phyloP scores from a whole-genome alignment of 2,329 filamentous ascomycete species.

The Alternaria sp. region DNA sequence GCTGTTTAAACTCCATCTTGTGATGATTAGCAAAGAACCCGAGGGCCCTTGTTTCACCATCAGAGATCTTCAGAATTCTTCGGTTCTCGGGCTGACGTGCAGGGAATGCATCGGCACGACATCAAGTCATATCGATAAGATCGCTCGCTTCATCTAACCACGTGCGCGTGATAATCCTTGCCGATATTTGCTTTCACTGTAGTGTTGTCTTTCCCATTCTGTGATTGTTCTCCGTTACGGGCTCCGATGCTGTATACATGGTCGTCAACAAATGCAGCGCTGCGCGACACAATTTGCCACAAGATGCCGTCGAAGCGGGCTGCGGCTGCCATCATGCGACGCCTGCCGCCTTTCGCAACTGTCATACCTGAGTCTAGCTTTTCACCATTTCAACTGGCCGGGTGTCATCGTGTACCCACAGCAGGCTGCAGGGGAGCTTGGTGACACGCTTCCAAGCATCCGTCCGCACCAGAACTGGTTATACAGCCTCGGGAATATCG shows the following conservation, averaged over 20 bases:
- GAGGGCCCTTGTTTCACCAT: conserved; percentile 16
- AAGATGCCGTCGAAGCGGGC: background rate
- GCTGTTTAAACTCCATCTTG: conserved; percentile 1
- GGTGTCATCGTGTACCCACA: background rate
- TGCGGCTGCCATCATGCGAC: conserved; percentile 2
- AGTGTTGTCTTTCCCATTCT: background rate
- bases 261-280: background rate
- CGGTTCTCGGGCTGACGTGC: background rate
- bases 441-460: background rate
- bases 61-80: conserved; percentile 2
- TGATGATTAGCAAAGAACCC: conserved; percentile 9
- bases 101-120: background rate
- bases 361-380: background rate
- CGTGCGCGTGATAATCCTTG: conserved; percentile 10
- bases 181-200: conserved; percentile 1
- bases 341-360: conserved; percentile 5
- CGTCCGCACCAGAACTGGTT: conserved; percentile 2
- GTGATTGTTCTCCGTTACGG: background rate
- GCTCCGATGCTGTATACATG: background rate
- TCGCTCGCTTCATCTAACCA: conserved; percentile 16
- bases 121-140: conserved; percentile 18
- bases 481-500: conserved; percentile 3
- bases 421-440: conserved; percentile 4
- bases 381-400: background rate
- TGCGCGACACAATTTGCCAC: background rate